Evolutionary conservation across 2,329 filamentous ascomycete species (phyloP).

Genomic region (Didymella sp.): DNA sequence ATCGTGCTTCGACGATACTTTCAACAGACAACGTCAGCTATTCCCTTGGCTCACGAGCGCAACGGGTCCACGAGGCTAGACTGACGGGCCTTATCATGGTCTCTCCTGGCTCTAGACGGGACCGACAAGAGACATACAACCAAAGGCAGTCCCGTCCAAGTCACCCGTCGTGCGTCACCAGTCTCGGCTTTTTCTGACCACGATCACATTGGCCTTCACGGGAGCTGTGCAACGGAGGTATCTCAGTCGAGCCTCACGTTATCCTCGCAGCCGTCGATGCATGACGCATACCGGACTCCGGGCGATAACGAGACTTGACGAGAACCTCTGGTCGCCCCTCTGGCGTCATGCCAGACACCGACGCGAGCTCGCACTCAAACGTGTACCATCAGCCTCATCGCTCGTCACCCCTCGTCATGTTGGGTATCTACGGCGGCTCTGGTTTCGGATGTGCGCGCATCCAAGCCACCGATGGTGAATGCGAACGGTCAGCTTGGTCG

Average conservation of each 20-base stretch:
- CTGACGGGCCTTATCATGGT: no score
- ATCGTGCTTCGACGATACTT: background rate
- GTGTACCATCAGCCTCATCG: conserved; percentile 11
- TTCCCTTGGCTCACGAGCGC: no score
- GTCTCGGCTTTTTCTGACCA: no score
- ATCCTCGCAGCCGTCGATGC: background rate
- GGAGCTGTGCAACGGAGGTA: no score
- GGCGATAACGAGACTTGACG: background rate
- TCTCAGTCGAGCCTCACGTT: background rate
- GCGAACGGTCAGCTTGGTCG: conserved; percentile 36
- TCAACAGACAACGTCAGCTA: background rate
- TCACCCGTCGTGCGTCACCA: no score
- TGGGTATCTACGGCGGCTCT: conserved; percentile 6
- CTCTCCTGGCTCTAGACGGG: no score
- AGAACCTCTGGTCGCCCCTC: conserved; percentile 2
- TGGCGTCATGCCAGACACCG: conserved; percentile 13
- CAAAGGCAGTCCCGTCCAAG: no score
- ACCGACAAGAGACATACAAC: no score
- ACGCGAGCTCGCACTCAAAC: conserved; percentile 28
- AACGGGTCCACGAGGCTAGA: no score
- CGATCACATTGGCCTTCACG: no score
- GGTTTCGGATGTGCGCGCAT: conserved; percentile 10
- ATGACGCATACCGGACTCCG: background rate
- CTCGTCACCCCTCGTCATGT: background rate
- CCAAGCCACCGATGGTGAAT: conserved; percentile 38